Evolutionary conservation across 192 early-diverging fungal genomes (phyloP).

Genomic region (Lunasporangiospora selenospora): DNA sequence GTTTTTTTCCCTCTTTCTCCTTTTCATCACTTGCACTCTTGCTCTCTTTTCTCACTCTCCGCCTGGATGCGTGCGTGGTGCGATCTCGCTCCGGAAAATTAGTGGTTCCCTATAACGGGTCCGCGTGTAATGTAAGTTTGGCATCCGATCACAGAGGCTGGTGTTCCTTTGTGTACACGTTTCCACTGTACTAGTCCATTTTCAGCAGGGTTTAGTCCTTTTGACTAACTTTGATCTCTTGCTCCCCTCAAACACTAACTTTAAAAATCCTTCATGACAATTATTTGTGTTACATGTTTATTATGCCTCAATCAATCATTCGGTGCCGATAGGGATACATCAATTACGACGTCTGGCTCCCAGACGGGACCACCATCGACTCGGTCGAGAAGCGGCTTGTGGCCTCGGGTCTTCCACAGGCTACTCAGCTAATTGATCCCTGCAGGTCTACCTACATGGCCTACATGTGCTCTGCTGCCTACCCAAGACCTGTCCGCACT

Average conservation of each 20-base stretch:
- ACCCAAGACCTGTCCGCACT: conserved; percentile 29
- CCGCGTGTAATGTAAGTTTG: conserved; percentile 30
- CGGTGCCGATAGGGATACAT: conserved; percentile 20
- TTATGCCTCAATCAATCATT: background rate
- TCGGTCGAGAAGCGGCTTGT: conserved; percentile 10
- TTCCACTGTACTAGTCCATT: too few species aligned
- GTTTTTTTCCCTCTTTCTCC: background rate
- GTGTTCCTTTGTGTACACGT: background rate
- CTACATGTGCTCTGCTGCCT: conserved; percentile 33
- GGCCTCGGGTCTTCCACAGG: background rate
- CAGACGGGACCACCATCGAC: conserved; percentile 4
- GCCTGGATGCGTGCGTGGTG: too few species aligned
- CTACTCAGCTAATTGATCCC: conserved; percentile 13
- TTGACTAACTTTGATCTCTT: too few species aligned
- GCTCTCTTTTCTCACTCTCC: background rate
- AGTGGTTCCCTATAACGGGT: conserved; percentile 41
- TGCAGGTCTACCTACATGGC: conserved; percentile 31
- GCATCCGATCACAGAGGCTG: background rate
- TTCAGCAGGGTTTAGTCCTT: too few species aligned
- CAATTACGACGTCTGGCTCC: conserved; percentile 40
- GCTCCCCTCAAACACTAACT: background rate
- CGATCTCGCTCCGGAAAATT: too few species aligned
- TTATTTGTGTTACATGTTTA: background rate
- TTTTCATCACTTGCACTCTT: background rate
- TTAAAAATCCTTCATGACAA: background rate